These are phyloP conservation scores for Xerocomus brunneocitrinus DNA, from an alignment of 768 basidiomycete species.

Conservation along the genomic window DNA sequence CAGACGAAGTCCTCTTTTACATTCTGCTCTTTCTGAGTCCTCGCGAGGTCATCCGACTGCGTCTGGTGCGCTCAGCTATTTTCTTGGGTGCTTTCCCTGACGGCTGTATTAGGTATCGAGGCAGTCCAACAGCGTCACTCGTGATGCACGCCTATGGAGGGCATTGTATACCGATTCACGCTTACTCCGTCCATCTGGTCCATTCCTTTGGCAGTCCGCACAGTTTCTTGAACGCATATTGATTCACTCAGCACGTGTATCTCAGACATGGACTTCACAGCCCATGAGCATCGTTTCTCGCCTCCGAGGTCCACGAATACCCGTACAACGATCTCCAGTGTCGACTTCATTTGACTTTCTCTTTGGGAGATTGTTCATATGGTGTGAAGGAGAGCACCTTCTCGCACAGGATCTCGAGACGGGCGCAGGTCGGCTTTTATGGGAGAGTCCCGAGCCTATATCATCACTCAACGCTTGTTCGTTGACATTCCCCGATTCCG, in stretches of 20 bases:
- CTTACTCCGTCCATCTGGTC: conserved; percentile 20
- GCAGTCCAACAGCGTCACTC: conserved; percentile 12
- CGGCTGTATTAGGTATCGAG: conserved; percentile 16
- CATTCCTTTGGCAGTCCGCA: conserved; percentile 19
- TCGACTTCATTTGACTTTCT: conserved; percentile 21
- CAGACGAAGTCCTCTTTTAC: conserved; percentile 17
- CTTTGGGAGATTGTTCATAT: conserved; percentile 22
- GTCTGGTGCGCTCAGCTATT: conserved; percentile 10
- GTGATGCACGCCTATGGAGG: conserved; percentile 18
- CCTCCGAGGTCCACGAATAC: conserved; percentile 14
- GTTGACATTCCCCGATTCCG: conserved; percentile 12
- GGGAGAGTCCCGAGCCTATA: conserved; percentile 10
- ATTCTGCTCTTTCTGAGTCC: conserved; percentile 15
- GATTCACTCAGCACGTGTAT: conserved; percentile 15
- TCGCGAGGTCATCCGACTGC: conserved; percentile 12
- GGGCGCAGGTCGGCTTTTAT: conserved; percentile 17
- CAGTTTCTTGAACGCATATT: conserved; percentile 17
- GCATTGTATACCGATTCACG: conserved; percentile 12
- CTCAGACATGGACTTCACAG: conserved; percentile 19
- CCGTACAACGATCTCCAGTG: conserved; percentile 4
- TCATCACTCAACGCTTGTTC: conserved; percentile 20
- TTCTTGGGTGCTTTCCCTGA: not conserved
- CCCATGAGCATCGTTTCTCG: conserved; percentile 9
- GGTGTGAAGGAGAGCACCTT: conserved; percentile 18
- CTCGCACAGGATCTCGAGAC: conserved; percentile 20